Conservation (phyloP, 2,329 filamentous ascomycete genomes). For the Fusarium anguioides region DNA sequence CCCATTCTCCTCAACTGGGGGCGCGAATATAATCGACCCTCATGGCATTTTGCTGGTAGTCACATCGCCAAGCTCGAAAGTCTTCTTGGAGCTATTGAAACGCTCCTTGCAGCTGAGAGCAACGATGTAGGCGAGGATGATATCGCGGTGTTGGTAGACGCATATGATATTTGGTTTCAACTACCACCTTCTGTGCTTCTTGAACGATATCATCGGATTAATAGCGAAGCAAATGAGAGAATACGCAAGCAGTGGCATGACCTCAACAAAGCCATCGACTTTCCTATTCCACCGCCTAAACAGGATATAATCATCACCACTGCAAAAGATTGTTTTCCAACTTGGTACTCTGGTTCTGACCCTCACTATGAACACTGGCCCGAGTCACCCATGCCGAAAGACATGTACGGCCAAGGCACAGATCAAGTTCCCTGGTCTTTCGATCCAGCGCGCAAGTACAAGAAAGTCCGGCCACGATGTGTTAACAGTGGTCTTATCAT, state of each 20-base stretch:
- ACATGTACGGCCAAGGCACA: conserved; percentile 51
- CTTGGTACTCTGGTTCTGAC: conserved; percentile 49
- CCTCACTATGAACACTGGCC: conserved; percentile 54
- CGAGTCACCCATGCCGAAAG: conserved; percentile 48
- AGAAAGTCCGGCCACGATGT: conserved; percentile 49
- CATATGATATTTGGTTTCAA: conserved; percentile 55
- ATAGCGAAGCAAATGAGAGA: conserved; percentile 49
- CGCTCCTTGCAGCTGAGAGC: conserved; percentile 37
- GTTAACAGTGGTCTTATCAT: conserved; percentile 53
- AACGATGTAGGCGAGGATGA: conserved; percentile 46
- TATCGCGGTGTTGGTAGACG: conserved; percentile 52
- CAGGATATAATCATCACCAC: conserved; percentile 51
- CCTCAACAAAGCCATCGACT: conserved; percentile 14
- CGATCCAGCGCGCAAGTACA: conserved; percentile 50
- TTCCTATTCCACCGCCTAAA: conserved; percentile 47
- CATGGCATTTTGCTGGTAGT: conserved; percentile 53
- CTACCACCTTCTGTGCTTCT: conserved; percentile 53
- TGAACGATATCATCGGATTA: conserved; percentile 51
- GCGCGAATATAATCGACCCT: conserved; percentile 51
- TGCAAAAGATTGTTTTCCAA: conserved; percentile 52
- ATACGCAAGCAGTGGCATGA: conserved; percentile 41
- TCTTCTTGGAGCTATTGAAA: conserved; percentile 47
- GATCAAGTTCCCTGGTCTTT: conserved; percentile 45
- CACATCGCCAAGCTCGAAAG: conserved; percentile 54
- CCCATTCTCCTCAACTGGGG: conserved; percentile 54